Percentiles rank a stretch among this genome's conserved stretches.
These are phyloP conservation scores for Tetrahymena elliotti DNA, from an alignment of 73 alveolate genomes.

Conservation along the genomic window DNA sequence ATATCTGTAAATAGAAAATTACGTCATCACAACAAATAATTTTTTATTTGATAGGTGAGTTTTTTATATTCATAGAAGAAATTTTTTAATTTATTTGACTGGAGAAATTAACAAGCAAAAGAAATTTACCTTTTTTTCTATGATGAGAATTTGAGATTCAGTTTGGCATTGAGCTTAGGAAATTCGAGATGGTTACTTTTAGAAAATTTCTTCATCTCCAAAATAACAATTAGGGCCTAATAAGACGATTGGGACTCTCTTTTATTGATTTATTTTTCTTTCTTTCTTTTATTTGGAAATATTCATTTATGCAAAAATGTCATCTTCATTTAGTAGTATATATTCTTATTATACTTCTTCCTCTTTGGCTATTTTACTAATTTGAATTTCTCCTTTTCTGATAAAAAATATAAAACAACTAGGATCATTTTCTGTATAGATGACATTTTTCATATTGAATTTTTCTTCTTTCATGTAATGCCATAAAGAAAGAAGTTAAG, in stretches of 20 bases:
- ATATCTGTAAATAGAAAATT: too few relatives aligned
- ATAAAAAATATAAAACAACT: neutral
- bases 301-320: neutral
- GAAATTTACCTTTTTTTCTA: neutral
- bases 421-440: neutral
- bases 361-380: neutral
- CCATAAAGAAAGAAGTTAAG: neutral
- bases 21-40: too few relatives aligned
- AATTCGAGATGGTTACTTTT: neutral
- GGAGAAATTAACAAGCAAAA: neutral
- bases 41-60: too few relatives aligned
- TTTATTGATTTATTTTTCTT: neutral
- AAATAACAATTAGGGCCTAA: neutral
- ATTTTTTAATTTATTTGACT: neutral
- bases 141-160: neutral
- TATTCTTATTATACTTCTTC: neutral
- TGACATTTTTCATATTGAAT: neutral
- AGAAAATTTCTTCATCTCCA: neutral
- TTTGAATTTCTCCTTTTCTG: neutral
- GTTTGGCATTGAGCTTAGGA: neutral
- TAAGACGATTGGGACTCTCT: neutral
- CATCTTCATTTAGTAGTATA: neutral
- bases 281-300: neutral
- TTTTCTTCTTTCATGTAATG: neutral
- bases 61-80: too few relatives aligned